Conservation (phyloP, 2,329 filamentous ascomycete species). For the Arachnopeziza araneosa region DNA sequence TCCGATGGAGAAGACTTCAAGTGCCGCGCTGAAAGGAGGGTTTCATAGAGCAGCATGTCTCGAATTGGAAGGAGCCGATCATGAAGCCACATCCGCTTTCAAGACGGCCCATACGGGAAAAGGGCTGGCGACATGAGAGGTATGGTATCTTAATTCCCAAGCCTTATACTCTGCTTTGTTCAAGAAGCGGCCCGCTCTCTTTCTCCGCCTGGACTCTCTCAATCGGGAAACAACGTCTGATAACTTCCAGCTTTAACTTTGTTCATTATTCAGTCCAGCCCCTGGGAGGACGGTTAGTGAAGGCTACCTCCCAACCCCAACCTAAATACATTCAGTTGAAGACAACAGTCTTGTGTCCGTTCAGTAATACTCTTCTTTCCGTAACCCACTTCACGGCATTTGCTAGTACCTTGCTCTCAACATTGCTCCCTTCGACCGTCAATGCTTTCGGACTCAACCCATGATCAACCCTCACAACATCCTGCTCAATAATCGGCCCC, state of each 20-base stretch:
- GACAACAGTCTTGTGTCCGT: constrained; percentile 75
- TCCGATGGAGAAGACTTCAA: background rate
- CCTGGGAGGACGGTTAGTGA: background rate
- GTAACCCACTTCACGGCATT: constrained; percentile 81
- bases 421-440: constrained; percentile 74
- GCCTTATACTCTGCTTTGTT: background rate
- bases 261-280: background rate
- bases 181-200: background rate
- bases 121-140: background rate
- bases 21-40: background rate
- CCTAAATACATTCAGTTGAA: constrained; percentile 39
- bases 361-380: constrained; percentile 71
- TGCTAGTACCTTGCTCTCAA: constrained; percentile 77
- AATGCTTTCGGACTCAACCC: constrained; percentile 69
- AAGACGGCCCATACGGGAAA: background rate
- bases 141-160: background rate
- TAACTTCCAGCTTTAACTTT: background rate
- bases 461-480: constrained; percentile 72
- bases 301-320: background rate
- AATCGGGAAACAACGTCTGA: background rate
- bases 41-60: background rate
- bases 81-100: background rate
- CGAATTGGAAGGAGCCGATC: background rate
- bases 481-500: constrained; percentile 84
- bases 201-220: background rate